Base-by-base conservation (phyloP, 306 rosid species). In the Dalbergia cochinchinensis region DNA sequence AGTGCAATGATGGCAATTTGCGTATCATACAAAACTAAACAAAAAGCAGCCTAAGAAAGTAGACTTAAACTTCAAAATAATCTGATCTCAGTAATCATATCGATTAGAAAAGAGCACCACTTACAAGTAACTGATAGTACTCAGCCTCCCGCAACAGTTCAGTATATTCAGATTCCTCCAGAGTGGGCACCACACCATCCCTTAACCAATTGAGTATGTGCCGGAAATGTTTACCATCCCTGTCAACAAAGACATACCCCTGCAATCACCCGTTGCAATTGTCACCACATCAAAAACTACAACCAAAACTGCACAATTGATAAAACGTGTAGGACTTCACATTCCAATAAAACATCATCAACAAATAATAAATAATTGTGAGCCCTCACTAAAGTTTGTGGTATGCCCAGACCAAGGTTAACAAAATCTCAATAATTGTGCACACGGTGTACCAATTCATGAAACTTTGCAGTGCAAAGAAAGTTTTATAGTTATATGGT, bases 201-300 rank as follows among this genome's bases (percentile, higher is more conserved):
- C 98, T 90, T 61, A 94, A 87, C 97, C 97, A 94, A 85, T 94
- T 94, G 72, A 94, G 98, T 78, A 94, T 90, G 81, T 94, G 97
- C 5, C 98, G 88, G 65, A 94, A 92, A 84, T 91, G 97, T 75
- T 85, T 84, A 39, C 98, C 98, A 83, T 94, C 98, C 80, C 98
- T 87, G 55, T 94, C 98, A 65, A 94, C 81, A 84, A 92, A 92
- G 47, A 92, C 91, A 85, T 79, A 91, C 41, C 97, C 98, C 98
- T 92, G 90, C 83, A 78, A 87, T 15, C 73, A 80, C 44, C 62
- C 78, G 79, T 41, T 5, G 53, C 15, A 54, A 71, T 39, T n/a
- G n/a, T n/a, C n/a, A n/a, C n/a, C n/a, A n/a, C n/a, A 59, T 63
- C 57, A 67, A 70, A n/a, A 54, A 50, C 14, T 11, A 14, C 51